These are phyloP conservation scores for Colletotrichum tofieldiae DNA, from an alignment of 2,329 filamentous ascomycete species.

Conservation along the genomic window DNA sequence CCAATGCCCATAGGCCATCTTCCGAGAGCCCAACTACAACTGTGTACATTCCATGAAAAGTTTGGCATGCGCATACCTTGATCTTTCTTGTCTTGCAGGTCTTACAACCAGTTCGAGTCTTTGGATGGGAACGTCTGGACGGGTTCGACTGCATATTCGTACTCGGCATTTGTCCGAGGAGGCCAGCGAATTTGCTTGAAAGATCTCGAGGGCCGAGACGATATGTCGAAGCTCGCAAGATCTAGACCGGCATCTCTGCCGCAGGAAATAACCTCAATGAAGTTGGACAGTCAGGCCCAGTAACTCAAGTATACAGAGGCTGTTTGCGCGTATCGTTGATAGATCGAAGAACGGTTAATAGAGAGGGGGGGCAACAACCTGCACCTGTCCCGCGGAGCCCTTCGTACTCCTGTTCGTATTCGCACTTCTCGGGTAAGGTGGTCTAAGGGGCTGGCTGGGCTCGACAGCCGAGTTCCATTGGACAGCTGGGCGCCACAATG, in stretches of 20 bases:
- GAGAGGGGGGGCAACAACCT: conserved; percentile 24
- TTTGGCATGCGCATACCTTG: conserved; percentile 50
- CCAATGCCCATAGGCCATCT: not conserved
- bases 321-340: conserved; percentile 9
- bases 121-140: conserved; percentile 45
- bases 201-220: conserved; percentile 14
- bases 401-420: conserved; percentile 31
- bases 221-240: conserved; percentile 3
- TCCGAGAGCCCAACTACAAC: not conserved
- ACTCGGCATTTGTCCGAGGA: conserved; percentile 17
- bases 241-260: conserved; percentile 29
- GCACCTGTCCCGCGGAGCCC: conserved; percentile 34
- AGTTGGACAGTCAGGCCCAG: not conserved
- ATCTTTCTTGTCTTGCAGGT: conserved; percentile 59
- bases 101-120: conserved; percentile 57
- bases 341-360: conserved; percentile 27
- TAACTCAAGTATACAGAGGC: conserved; percentile 16
- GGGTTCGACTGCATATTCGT: conserved; percentile 41
- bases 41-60: not conserved
- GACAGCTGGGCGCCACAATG: conserved; percentile 26
- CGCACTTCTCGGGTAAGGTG: conserved; percentile 33
- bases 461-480: conserved; percentile 28
- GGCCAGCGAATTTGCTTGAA: not conserved
- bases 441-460: conserved; percentile 24
- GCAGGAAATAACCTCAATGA: conserved; percentile 14